Base-by-base conservation (phyloP, 83 land plant genomes). In the Thuja plicata region DNA sequence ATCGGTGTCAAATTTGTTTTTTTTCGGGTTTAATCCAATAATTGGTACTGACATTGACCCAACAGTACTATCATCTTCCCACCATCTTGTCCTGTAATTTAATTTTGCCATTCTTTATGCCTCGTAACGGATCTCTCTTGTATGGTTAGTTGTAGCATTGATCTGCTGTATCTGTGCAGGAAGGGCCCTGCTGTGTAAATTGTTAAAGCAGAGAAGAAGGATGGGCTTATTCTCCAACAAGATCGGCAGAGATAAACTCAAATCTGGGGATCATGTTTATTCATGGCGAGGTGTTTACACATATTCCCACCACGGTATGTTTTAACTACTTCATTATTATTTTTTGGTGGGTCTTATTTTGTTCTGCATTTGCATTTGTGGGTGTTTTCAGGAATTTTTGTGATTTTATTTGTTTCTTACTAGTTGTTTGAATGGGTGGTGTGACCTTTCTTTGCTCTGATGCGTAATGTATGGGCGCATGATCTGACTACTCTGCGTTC, bases 291-390 rank as follows among this genome's bases (percentile, higher is more conserved):
- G 55, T 79, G 90, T 84, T 16, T 91, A 91, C 41, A 27, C 91
- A 54, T 91, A 92, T 32, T 86, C 92, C 88, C 92, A 92, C 74
- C 92, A 92, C 88, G 93, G 93, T 92, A n/a, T 21, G 34, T 74
- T 88, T 24, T 84, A 66, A 66, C 27, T 21, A 35, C 34, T 27
- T 13, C 15, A 13, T 52, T 2, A 8, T 50, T 38, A 45, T 60
- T 24, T 3, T 3, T 46, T 2, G n/a, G 24, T 41, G 40, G 40
- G 50, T 85, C 6, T 85, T 6, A 38, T 40, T 24, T 21, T 38
- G 82, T 19, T 40, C 19, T 38, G 21, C 43, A 40, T 78, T 37
- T 78, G 82, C 8, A 30, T 78, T 34, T 38, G 0, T 37, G 40
- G 82, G 21, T 38, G 16, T 11, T 40, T 40, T 40, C 41, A 17